Percentiles rank a stretch among this genome's conserved stretches.
Evolutionary conservation across 257 asterid species (phyloP).

Genomic region (Anisodus tanguticus): DNA sequence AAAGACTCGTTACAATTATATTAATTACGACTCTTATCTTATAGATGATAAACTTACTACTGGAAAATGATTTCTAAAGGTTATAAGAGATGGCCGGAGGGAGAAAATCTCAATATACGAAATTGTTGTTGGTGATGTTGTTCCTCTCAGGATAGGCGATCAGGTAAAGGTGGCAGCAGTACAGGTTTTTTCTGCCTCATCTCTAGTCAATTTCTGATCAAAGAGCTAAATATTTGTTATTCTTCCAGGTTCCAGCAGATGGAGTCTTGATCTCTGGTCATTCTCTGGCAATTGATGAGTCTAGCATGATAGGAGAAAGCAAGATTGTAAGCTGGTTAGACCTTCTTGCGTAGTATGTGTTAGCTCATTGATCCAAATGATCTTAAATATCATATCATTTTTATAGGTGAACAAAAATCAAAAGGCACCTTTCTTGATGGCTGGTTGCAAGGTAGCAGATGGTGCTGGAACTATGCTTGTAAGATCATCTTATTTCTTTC

Average conservation of each 20-base stretch:
- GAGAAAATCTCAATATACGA: conserved; percentile 86
- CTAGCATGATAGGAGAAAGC: conserved; percentile 99
- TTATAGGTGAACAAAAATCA: conserved; percentile 76
- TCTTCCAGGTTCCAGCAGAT: conserved; percentile 85
- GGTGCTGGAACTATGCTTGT: conserved; percentile 98
- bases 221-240: conserved; percentile 32
- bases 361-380: conserved; percentile 33
- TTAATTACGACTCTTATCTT: neutral
- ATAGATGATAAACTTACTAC: conserved; percentile 8
- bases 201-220: conserved; percentile 17
- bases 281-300: conserved; percentile 94
- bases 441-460: conserved; percentile 99
- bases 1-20: neutral
- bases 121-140: conserved; percentile 88
- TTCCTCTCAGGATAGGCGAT: conserved; percentile 94
- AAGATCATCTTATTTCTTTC: conserved; percentile 34
- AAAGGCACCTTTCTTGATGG: conserved; percentile 83
- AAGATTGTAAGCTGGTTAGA: conserved; percentile 80
- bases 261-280: conserved; percentile 81
- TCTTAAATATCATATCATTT: conserved; percentile 35
- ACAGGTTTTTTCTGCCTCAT: conserved; percentile 24
- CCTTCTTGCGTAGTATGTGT: conserved; percentile 35
- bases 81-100: conserved; percentile 83
- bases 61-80: conserved; percentile 50
- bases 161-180: conserved; percentile 59